phyloP scores from a whole-genome alignment of 2,329 filamentous ascomycete species.

The Fusarium sp. region DNA sequence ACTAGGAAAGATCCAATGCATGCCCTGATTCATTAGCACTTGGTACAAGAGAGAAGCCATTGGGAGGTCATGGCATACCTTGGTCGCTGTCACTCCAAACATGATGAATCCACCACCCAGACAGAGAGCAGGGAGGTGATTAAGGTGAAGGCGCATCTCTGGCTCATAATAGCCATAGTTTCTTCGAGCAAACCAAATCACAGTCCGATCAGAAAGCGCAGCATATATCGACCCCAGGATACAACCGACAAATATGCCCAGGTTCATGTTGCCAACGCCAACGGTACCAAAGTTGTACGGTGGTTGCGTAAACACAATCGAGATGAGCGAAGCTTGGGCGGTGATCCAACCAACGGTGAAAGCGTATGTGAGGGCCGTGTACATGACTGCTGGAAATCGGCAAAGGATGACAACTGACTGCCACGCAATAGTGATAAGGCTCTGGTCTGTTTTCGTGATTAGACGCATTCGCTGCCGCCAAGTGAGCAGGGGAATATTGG shows the following conservation, averaged over 20 bases:
- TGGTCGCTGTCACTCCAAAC: constrained; percentile 48
- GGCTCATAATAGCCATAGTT: constrained; percentile 55
- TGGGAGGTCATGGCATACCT: constrained; percentile 31
- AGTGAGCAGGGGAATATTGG: constrained; percentile 8
- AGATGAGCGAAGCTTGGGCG: constrained; percentile 43
- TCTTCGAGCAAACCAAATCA: constrained; percentile 47
- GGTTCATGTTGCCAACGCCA: constrained; percentile 36
- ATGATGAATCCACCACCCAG: constrained; percentile 49
- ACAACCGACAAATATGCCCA: constrained; percentile 47
- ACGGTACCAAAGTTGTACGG: constrained; percentile 41
- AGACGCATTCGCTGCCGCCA: constrained; percentile 15
- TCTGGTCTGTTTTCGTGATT: constrained; percentile 28
- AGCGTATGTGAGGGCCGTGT: constrained; percentile 50
- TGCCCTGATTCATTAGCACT: constrained; percentile 42
- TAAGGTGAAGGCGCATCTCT: constrained; percentile 52
- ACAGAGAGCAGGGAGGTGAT: constrained; percentile 42
- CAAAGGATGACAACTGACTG: constrained; percentile 7
- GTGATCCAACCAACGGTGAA: constrained; percentile 49
- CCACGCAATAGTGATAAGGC: constrained; percentile 6
- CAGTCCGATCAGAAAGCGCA: constrained; percentile 48
- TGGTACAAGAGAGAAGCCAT: neutral
- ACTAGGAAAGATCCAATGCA: constrained; percentile 53
- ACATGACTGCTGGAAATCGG: constrained; percentile 50
- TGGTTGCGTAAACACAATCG: constrained; percentile 47
- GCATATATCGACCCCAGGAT: constrained; percentile 50